A percentile compares a stretch with the other conserved stretches of the same genome.
phyloP scores from a whole-genome alignment of 2,329 filamentous ascomycete genomes.

The Aspergillus floridensis region DNA sequence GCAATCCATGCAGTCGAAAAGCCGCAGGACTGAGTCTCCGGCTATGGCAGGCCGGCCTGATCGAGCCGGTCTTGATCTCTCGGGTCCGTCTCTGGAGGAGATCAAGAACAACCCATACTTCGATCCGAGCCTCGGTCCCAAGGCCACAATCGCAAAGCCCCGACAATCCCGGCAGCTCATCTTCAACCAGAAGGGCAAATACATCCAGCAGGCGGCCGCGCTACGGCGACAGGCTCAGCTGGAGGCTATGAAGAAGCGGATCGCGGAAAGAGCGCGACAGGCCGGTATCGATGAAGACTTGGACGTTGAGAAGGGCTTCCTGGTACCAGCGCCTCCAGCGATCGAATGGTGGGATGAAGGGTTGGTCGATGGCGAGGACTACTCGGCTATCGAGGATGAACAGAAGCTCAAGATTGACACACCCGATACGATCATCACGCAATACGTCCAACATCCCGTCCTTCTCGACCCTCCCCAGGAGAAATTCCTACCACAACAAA shows the following conservation, averaged over 20 bases:
- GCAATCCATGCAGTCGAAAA: slow-evolving; percentile 51
- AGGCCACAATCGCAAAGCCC: slow-evolving; percentile 57
- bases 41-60: slow-evolving; percentile 40
- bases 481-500: slow-evolving; percentile 71
- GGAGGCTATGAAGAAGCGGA: slow-evolving; percentile 91
- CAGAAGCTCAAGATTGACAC: slow-evolving; percentile 69
- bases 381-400: slow-evolving; percentile 66
- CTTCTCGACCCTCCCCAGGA: slow-evolving; percentile 89
- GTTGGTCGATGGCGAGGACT: slow-evolving; percentile 70
- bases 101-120: slow-evolving; percentile 76
- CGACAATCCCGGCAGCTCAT: slow-evolving; percentile 73
- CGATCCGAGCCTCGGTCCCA: slow-evolving; percentile 64
- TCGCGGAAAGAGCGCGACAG: slow-evolving; percentile 81
- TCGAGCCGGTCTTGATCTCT: slow-evolving; percentile 53
- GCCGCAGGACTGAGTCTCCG: slow-evolving; percentile 50
- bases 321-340: slow-evolving; percentile 78
- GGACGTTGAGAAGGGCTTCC: slow-evolving; percentile 83
- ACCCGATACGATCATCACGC: slow-evolving; percentile 82
- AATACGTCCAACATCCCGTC: slow-evolving; percentile 90
- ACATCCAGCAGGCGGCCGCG: slow-evolving; percentile 89
- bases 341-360: slow-evolving; percentile 99
- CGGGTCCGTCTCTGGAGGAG: slow-evolving; percentile 58
- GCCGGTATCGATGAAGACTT: slow-evolving; percentile 92
- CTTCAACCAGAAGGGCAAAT: slow-evolving; percentile 96
- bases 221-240: slow-evolving; percentile 81